Evolutionary conservation across 345 rosid genomes (phyloP), one percentile per base, ranked within the genome.

Genomic region (Adansonia digitata): DNA sequence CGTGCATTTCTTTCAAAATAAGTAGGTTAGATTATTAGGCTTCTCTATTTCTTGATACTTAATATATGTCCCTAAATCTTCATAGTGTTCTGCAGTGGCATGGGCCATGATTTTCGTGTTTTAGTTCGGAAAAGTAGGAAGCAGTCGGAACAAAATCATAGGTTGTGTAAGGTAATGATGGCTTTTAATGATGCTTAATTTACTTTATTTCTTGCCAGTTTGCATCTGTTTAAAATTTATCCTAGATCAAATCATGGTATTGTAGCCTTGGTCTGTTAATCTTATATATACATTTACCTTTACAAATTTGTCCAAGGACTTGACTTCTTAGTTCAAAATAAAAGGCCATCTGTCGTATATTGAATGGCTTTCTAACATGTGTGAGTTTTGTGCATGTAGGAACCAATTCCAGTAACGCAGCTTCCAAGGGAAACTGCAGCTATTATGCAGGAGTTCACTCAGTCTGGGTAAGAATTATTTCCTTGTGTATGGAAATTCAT

Each of bases 401-500:
- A 94, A 82, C 92, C 95, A 63, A 92, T 94, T 71, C 98, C 98
- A n/a, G 97, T 94, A 64, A 92, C 97, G 5, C 98, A 94, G 77
- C 94, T 94, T 69, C 97, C 91, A 55, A 88, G 98, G 87, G 98
- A 94, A 82, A 92, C 94, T 55, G 97, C 98, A 13, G 92, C 98
- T 81, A 97, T 92, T 65, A 94, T 94, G 97, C 98, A 94, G 81
- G 97, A 94, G 85, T 94, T 94, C 78, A 94, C 98, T 71, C 97
- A 61, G 42, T 61, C 42, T 61, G 66, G 66, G 66, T 61, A 61
- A 34, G 40, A 34, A 8, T 34, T 24, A 7, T 61, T 20, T 31
- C 71, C 22, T 53, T 51, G 42, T 63, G 46, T 51, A 6, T 17
- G 7, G 8, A 60, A 46, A 48, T 15, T n/a, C 13, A 62, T 13